Conservation (phyloP, 177 flowering plant genomes). For the Telopea speciosissima region DNA sequence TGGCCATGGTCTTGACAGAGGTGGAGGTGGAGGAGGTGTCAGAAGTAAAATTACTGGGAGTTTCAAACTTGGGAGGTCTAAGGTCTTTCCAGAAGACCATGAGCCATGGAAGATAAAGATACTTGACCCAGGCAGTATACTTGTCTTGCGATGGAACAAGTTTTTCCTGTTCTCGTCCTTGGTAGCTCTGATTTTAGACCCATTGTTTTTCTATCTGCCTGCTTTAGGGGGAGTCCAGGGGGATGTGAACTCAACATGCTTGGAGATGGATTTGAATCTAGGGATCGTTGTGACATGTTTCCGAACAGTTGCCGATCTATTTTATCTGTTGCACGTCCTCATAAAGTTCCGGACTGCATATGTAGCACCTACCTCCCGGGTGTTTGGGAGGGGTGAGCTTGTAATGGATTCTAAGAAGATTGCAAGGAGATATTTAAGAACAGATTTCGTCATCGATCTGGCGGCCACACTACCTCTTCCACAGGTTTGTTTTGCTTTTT, state of each 20-base stretch:
- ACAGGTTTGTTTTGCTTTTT: conserved; percentile 46
- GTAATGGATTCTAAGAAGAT: conserved; percentile 83
- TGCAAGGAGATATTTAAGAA: conserved; percentile 57
- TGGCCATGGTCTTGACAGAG: too few species aligned
- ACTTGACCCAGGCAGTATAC: conserved; percentile 78
- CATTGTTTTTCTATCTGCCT: conserved; percentile 80
- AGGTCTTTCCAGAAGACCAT: conserved; percentile 49
- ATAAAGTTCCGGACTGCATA: conserved; percentile 83
- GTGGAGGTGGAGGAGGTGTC: conserved; percentile 18
- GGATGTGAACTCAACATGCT: conserved; percentile 27
- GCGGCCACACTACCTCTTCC: conserved; percentile 85
- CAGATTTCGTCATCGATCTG: conserved; percentile 78
- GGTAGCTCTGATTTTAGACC: conserved; percentile 88
- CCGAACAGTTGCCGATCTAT: conserved; percentile 68
- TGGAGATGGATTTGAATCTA: conserved; percentile 52
- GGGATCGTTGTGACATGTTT: conserved; percentile 57
- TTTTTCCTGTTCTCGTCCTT: conserved; percentile 68
- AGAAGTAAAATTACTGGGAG: conserved; percentile 29
- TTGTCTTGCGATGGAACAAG: conserved; percentile 72
- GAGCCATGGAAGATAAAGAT: conserved; percentile 49
- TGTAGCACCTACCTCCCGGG: conserved; percentile 74
- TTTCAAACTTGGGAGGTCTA: conserved; percentile 31
- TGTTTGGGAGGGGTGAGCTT: conserved; percentile 94
- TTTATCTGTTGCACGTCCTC: conserved; percentile 62
- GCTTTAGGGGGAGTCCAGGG: conserved; percentile 24